These are phyloP conservation scores for Penicillium sp. DNA, from an alignment of 2,329 filamentous ascomycete species.

Conservation along the genomic window DNA sequence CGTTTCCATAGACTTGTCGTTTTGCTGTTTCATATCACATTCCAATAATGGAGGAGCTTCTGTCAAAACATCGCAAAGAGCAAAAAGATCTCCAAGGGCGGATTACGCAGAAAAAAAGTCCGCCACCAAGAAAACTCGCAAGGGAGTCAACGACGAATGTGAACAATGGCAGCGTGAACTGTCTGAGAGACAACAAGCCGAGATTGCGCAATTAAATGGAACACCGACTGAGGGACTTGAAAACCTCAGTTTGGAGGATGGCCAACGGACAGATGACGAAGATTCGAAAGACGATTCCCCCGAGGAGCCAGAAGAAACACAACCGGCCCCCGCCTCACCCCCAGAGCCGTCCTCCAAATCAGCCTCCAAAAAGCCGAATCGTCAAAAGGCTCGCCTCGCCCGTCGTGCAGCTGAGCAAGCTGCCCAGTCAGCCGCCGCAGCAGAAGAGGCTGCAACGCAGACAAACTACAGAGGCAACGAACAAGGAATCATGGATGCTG, in stretches of 20 bases:
- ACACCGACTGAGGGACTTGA: conserved; percentile 31
- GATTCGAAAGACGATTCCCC: conserved; percentile 9
- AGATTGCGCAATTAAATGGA: conserved; percentile 48
- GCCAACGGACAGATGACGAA: conserved; percentile 16
- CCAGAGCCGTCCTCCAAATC: conserved; percentile 9
- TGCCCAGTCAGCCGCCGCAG: conserved; percentile 63
- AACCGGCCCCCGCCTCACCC: background rate
- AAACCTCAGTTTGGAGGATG: conserved; percentile 33
- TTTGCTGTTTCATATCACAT: background rate
- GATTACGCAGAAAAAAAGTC: conserved; percentile 95
- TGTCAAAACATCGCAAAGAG: conserved; percentile 80
- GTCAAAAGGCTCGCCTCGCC: conserved; percentile 86
- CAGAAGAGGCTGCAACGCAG: conserved; percentile 69
- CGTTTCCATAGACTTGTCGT: conserved; percentile 1
- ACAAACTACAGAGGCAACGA: conserved; percentile 70
- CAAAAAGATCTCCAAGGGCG: conserved; percentile 78
- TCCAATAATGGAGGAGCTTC: conserved; percentile 65
- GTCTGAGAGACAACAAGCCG: conserved; percentile 52
- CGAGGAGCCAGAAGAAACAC: conserved; percentile 4
- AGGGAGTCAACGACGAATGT: conserved; percentile 66
- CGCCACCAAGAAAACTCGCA: conserved; percentile 75
- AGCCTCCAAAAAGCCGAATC: conserved; percentile 69
- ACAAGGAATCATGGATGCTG: conserved; percentile 63
- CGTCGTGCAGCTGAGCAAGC: conserved; percentile 82
- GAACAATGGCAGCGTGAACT: conserved; percentile 55